Evolutionary conservation across 2,329 filamentous ascomycete species (phyloP), one percentile per base, ranked within the genome.

Genomic region (Camptophora hylomeconis): DNA sequence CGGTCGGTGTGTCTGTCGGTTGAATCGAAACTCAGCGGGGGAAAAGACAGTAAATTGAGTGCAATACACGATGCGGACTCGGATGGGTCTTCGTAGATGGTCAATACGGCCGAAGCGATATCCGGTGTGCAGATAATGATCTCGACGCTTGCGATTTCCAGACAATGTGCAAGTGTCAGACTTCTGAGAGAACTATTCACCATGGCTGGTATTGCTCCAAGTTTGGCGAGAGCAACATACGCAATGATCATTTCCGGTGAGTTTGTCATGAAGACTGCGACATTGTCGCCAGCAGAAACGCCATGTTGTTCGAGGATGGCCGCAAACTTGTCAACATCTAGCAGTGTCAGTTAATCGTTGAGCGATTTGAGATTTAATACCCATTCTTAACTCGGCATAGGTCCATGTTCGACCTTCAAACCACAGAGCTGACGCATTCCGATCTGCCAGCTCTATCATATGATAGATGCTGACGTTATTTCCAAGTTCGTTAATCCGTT

Each of bases 341-440:
- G 6, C n/a, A 20, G 6, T 6, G 5, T n/a, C 21, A 11, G 21
- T 23, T n/a, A 23, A 5, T 13, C 11, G 5, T 23, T 23, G 21
- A n/a, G n/a, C 21, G 6, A n/a, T 23, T n/a, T 13, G 5, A 5
- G 10, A 5, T 5, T 23, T 5, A 54, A 31, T 35, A 61, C 60
- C 42, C 15, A 51, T 51, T 36, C 58, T 60, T 20, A 63, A 31
- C 32, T 63, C 50, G 2, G 40, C 47, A 41, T 63, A 65, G 3
- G 56, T 63, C 60, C 59, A 64, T 3, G 49, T 56, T 36, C 53
- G 57, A 2, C 58, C 52, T 36, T 65, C 61, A 44, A 65, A 64
- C 59, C 60, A 65, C 7, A 65, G 40, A 3, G 55, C 56, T 24
- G 63, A 57, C 3, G 39, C 52, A 10, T 50, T 45, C 3, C 49